Evolutionary conservation across 1,284 basidiomycete genomes (phyloP), one percentile per base, ranked within the genome.

Genomic region (Ganoderma boninense): DNA sequence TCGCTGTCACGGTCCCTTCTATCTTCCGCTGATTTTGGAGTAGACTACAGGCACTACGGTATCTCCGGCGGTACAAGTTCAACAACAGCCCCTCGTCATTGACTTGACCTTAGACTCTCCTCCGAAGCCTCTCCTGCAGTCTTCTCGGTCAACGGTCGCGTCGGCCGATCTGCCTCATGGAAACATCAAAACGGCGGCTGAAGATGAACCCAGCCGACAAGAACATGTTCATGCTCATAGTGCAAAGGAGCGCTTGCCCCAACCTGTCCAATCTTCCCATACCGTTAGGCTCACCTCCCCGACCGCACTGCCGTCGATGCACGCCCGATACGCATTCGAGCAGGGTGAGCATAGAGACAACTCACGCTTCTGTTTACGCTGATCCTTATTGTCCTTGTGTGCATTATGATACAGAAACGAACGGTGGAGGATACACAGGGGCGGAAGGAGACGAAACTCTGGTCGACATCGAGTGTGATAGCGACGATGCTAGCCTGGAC

Each of bases 51-150:
- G 29, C 44, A 18, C 4, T 20, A 43, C 62, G 7, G 13, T 14
- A 20, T 35, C 62, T 6, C 29, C 62, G 0, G 52, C 59, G 2
- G 7, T 59, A 16, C 32, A 26, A 10, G 32, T 65, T 42, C 68
- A 68, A 43, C 23, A 38, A n/a, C 64, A 67, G 46, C 44, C 29
- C 8, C 72, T 69, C 61, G 73, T 69, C 2, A 75, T 77, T 11
- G 76, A 77, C 35, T 49, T 77, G 4, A 77, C 76, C 3, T 13
- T 67, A 4, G 75, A 77, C 54, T 69, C 73, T n/a, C 72, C 74
- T 64, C 65, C 64, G 1, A 68, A 38, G 4, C 52, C 66, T 18
- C 38, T 64, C 20, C 61, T 43, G 29, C 20, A 16, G 18, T 0
- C 32, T n/a, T 32, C 32, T 44, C 26, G 2, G 44, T 32, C 44